These are phyloP conservation scores for Solanum chiquidenum DNA, from an alignment of 257 asterid genomes.

Conservation along the genomic window DNA sequence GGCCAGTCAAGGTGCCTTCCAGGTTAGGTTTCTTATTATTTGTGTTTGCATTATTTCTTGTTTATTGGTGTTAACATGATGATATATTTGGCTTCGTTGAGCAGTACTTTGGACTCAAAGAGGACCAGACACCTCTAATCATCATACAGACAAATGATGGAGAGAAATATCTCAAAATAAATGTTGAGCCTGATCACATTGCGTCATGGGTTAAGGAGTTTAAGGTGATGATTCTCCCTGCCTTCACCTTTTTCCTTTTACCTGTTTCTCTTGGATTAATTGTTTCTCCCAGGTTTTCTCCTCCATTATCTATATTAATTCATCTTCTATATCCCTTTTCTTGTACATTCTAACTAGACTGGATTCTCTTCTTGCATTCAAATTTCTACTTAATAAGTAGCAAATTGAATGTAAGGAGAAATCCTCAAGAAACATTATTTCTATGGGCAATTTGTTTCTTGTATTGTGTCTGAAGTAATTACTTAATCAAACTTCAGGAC, in stretches of 20 bases:
- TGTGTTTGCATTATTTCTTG: neutral
- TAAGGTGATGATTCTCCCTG: constrained; percentile 36
- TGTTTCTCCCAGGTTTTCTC: neutral
- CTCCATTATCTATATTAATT: neutral
- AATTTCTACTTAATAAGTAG: neutral
- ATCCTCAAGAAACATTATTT: neutral
- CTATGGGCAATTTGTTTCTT: neutral
- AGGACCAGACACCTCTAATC: constrained; percentile 74
- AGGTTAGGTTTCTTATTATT: constrained; percentile 36
- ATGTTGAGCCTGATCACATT: constrained; percentile 69
- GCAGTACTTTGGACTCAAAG: constrained; percentile 86
- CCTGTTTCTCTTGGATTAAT: neutral
- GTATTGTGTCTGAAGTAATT: neutral
- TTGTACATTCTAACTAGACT: neutral
- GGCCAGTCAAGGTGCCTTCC: constrained; percentile 87
- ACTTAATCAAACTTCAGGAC: constrained; percentile 27
- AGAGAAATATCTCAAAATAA: constrained; percentile 59
- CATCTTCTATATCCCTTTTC: neutral
- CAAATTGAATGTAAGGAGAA: neutral
- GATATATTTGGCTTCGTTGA: constrained; percentile 2
- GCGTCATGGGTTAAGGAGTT: constrained; percentile 71
- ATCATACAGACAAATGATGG: constrained; percentile 60
- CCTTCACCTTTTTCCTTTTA: neutral
- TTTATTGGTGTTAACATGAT: constrained; percentile 4
- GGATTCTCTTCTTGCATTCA: neutral